Percentiles rank a stretch among this genome's conserved stretches.
phyloP scores from a whole-genome alignment of 768 basidiomycete genomes.

The Fibroporia radiculosa region DNA sequence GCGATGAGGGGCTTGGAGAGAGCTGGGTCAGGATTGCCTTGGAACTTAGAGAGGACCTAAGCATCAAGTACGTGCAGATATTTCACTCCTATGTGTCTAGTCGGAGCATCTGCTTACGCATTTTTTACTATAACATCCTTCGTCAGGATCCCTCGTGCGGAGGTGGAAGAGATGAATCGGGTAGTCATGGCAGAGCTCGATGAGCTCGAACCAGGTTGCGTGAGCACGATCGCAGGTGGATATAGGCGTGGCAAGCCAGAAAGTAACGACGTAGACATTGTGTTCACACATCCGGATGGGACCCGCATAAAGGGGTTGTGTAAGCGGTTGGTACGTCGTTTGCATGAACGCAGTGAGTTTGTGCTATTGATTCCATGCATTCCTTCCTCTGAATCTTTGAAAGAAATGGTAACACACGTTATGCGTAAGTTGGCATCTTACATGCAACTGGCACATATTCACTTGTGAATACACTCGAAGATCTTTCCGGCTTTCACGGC shows the following conservation, averaged over 20 bases:
- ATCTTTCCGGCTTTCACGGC: constrained; percentile 51
- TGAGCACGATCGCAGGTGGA: constrained; percentile 74
- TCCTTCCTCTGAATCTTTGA: neutral
- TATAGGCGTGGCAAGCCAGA: constrained; percentile 78
- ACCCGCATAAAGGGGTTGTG: constrained; percentile 55
- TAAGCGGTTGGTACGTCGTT: constrained; percentile 45
- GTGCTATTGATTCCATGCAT: neutral
- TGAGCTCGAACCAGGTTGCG: constrained; percentile 54
- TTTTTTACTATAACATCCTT: neutral
- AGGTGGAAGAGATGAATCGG: constrained; percentile 72
- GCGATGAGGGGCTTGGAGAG: constrained; percentile 24
- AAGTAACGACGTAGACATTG: constrained; percentile 85
- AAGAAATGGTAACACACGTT: constrained; percentile 74
- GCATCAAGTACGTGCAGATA: constrained; percentile 29
- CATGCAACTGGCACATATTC: no score
- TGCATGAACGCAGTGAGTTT: constrained; percentile 49
- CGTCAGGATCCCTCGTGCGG: constrained; percentile 57
- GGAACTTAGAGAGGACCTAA: constrained; percentile 50
- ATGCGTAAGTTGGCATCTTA: constrained; percentile 50
- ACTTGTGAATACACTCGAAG: constrained; percentile 25
- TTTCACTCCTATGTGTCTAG: neutral
- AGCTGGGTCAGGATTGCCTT: constrained; percentile 51
- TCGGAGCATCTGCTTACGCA: neutral
- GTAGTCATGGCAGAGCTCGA: constrained; percentile 63
- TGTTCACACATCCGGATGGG: constrained; percentile 66